Conservation (phyloP, 2,329 filamentous ascomycete species). For the Aspergillus sclerotialis region DNA sequence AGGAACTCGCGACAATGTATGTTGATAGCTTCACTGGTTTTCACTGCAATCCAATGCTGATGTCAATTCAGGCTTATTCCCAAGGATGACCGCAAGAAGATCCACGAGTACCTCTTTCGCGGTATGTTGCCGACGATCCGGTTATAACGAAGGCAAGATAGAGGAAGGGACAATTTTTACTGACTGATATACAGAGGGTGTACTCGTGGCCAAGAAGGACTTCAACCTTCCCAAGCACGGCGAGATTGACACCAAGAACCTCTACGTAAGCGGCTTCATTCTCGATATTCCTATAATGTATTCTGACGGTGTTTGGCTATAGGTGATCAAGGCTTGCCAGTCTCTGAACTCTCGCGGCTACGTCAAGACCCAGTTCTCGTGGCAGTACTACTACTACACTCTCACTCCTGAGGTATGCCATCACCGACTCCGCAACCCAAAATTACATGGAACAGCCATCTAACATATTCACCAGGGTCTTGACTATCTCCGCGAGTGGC, state of each 20-base stretch:
- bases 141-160: background rate
- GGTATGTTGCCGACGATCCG: conserved; percentile 45
- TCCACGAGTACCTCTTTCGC: conserved; percentile 99
- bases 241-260: conserved; percentile 99
- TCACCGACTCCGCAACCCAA: too few species aligned
- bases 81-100: conserved; percentile 99
- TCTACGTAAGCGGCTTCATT: conserved; percentile 55
- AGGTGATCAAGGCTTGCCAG: conserved; percentile 96
- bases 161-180: conserved; percentile 11
- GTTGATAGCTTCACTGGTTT: conserved; percentile 10
- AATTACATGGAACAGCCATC: too few species aligned
- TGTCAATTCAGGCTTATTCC: conserved; percentile 74
- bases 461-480: conserved; percentile 57
- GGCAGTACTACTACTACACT: conserved; percentile 99
- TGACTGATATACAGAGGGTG: conserved; percentile 50
- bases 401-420: conserved; percentile 72
- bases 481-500: conserved; percentile 99
- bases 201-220: conserved; percentile 98
- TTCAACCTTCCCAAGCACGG: conserved; percentile 96
- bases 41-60: conserved; percentile 9
- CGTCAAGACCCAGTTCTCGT: conserved; percentile 99
- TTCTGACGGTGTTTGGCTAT: conserved; percentile 10
- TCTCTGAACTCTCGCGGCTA: conserved; percentile 96
- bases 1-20: conserved; percentile 50
- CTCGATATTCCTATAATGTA: conserved; percentile 1